These are phyloP conservation scores for Ceriops decandra DNA, from an alignment of 345 rosid genomes.

Conservation along the genomic window DNA sequence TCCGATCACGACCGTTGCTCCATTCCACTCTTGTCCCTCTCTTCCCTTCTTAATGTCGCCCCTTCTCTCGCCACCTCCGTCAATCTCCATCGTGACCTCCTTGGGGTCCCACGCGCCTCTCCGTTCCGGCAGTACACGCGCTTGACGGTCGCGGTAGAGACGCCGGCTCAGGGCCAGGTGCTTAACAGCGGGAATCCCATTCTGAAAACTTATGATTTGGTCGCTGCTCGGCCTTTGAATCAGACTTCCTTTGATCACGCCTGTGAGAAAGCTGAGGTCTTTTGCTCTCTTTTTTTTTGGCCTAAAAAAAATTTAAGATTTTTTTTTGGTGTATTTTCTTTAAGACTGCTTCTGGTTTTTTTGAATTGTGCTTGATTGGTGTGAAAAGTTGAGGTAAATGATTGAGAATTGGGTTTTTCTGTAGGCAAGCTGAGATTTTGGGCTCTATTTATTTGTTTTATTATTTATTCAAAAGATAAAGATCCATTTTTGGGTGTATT, in stretches of 20 bases:
- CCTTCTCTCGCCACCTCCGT: slow-evolving; percentile 65
- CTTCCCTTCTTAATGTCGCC: slow-evolving; percentile 52
- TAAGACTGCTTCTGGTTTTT: neutral
- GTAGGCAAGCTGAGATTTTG: too few relatives aligned
- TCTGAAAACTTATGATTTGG: slow-evolving; percentile 68
- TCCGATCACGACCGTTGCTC: slow-evolving; percentile 60
- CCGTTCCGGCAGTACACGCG: slow-evolving; percentile 93
- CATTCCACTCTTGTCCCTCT: slow-evolving; percentile 54
- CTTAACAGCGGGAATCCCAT: slow-evolving; percentile 69
- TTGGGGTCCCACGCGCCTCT: slow-evolving; percentile 51
- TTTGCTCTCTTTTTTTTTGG: neutral
- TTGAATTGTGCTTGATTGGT: neutral
- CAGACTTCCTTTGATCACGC: slow-evolving; percentile 63
- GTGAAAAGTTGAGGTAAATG: neutral
- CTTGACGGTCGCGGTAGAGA: slow-evolving; percentile 61
- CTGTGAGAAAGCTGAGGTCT: slow-evolving; percentile 70
- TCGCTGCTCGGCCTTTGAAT: slow-evolving; percentile 71
- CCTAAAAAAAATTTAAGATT: neutral
- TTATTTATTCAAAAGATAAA: neutral
- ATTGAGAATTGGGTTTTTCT: neutral
- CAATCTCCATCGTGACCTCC: slow-evolving; percentile 68
- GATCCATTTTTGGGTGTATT: too few relatives aligned
- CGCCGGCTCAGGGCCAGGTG: slow-evolving; percentile 46
- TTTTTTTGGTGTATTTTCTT: too few relatives aligned
- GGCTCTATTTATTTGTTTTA: too few relatives aligned